These are phyloP conservation scores for Phytophthora uliginosa DNA, from an alignment of 352 stramenopile species.

Conservation along the genomic window DNA sequence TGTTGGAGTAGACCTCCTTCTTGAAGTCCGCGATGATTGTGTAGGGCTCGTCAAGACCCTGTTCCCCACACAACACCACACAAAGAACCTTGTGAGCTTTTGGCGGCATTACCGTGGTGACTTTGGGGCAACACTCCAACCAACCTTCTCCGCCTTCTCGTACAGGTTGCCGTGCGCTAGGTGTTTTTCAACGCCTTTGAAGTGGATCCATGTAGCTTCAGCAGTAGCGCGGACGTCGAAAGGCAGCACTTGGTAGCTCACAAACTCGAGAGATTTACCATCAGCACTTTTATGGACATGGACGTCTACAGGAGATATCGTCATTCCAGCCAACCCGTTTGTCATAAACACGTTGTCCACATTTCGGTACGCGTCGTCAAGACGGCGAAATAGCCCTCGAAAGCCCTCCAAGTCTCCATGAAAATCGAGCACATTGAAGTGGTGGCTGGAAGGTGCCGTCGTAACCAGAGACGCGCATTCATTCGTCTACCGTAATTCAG, in stretches of 20 bases:
- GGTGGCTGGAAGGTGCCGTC: background rate
- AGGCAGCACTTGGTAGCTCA: constrained; percentile 36
- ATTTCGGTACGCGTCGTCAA: constrained; percentile 25
- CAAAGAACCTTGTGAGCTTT: background rate
- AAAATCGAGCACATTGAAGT: constrained; percentile 25
- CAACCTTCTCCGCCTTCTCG: constrained; percentile 38
- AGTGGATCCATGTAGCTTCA: constrained; percentile 33
- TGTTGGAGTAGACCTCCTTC: constrained; percentile 51
- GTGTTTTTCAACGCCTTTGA: constrained; percentile 41
- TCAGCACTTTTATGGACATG: constrained; percentile 17
- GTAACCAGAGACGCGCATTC: constrained; percentile 28
- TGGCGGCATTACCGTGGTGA: background rate
- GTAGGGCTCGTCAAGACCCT: constrained; percentile 39
- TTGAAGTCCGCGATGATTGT: constrained; percentile 63
- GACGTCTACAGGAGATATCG: constrained; percentile 19
- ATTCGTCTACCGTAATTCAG: constrained; percentile 13
- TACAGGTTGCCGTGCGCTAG: constrained; percentile 31
- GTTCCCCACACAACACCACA: background rate
- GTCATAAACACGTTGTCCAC: constrained; percentile 31
- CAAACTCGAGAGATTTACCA: constrained; percentile 32
- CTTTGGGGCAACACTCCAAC: background rate
- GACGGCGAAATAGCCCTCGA: constrained; percentile 23
- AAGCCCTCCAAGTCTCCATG: constrained; percentile 28
- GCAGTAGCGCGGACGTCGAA: constrained; percentile 28
- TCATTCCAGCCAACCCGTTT: constrained; percentile 30